Evolutionary conservation across 257 asterid genomes (phyloP).

Genomic region (Prunella vulgaris): DNA sequence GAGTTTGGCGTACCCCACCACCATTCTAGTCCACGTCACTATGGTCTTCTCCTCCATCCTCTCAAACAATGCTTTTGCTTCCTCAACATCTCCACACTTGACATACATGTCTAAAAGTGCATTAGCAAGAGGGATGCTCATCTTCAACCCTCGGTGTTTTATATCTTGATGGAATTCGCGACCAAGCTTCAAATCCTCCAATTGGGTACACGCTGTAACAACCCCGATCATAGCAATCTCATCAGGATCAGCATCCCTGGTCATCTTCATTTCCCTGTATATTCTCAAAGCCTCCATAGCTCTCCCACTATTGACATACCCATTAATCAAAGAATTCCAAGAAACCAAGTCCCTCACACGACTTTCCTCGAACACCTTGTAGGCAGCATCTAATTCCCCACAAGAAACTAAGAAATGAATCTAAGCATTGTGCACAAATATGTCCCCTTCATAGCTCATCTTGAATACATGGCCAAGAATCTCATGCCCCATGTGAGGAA

Average conservation of each 20-base stretch:
- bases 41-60: slow-evolving; percentile 53
- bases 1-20: slow-evolving; percentile 51
- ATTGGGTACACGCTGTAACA: slow-evolving; percentile 52
- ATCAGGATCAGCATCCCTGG: slow-evolving; percentile 45
- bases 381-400: slow-evolving; percentile 59
- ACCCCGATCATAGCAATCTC: slow-evolving; percentile 74
- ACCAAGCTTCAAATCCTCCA: slow-evolving; percentile 57
- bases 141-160: slow-evolving; percentile 30
- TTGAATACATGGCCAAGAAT: slow-evolving; percentile 54
- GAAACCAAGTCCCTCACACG: slow-evolving; percentile 67
- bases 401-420: slow-evolving; percentile 61
- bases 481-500: slow-evolving; percentile 47
- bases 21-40: slow-evolving; percentile 85
- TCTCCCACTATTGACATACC: slow-evolving; percentile 62
- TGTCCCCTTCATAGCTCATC: slow-evolving; percentile 43
- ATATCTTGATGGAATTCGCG: slow-evolving; percentile 36
- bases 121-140: slow-evolving; percentile 49
- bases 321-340: slow-evolving; percentile 83
- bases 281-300: slow-evolving; percentile 49
- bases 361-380: slow-evolving; percentile 61
- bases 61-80: slow-evolving; percentile 59
- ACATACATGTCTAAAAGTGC: slow-evolving; percentile 75
- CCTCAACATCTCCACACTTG: slow-evolving; percentile 63
- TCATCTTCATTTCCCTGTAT: slow-evolving; percentile 46
- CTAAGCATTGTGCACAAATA: slow-evolving; percentile 65